Evolutionary conservation across 176 grass and related monocot species (phyloP), one percentile per base, ranked within the genome.

Genomic region (Rhynchospora pubera): DNA sequence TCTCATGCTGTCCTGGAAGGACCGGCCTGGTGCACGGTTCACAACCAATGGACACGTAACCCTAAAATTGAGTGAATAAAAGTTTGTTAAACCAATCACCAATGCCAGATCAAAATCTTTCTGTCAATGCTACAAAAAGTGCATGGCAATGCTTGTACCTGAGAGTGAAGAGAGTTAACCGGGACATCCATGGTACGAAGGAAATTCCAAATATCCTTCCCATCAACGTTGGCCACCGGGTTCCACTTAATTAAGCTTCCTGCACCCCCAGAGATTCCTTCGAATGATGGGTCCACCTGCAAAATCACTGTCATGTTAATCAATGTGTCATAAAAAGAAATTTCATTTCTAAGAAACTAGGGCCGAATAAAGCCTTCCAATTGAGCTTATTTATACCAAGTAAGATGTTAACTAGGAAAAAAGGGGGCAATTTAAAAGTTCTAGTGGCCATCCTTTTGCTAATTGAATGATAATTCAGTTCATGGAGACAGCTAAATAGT

Each of bases 171-270:
- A 7, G 90, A 15, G 85, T 97, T 97, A 23, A 97, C 88, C 10
- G 95, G 95, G 61, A 97, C 95, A 62, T 94, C 87, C 95, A 97
- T 97, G 87, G 95, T 91, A 50, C 90, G 82, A 52, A 94, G 87
- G 84, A 97, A 97, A 3, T 86, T 98, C 95, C 95, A 98, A 42
- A 98, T 81, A 72, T 98, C 95, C 56, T 88, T 98, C 47, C 95
- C 95, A 0, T 98, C 88, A 0, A 98, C 92, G 81, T 91, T 90
- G 42, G 95, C 92, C 2, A 93, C 88, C 1, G 95, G 95, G 79
- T 98, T 98, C 95, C 95, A 98, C 90, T 98, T 98, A 18, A 98
- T 79, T 83, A 98, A 77, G 71, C 95, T 98, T 5, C 95, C 92
- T 4, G 85, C 83, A 45, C 93, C 90, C 9, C 95, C 92, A 8